Percentiles rank a stretch among this genome's conserved stretches.
These are phyloP conservation scores for Sporisorium scitamineum DNA, from an alignment of 1,284 basidiomycete genomes.

Conservation along the genomic window DNA sequence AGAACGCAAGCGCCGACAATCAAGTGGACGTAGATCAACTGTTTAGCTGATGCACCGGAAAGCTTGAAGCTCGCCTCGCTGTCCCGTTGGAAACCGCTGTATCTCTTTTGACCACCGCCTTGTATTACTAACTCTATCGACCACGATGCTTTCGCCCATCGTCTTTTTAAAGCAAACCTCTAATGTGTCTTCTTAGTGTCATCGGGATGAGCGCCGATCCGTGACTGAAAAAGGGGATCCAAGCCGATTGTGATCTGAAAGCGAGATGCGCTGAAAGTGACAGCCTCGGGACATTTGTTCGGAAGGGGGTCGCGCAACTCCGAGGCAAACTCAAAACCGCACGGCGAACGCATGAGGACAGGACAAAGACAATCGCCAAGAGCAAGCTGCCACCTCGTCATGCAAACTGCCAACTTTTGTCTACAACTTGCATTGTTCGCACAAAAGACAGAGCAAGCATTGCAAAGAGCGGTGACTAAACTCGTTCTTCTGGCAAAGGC, in stretches of 20 bases:
- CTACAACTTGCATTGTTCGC: not conserved
- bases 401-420: not conserved
- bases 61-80: too few species aligned
- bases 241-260: not conserved
- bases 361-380: not conserved
- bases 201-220: not conserved
- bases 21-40: conserved; percentile 37
- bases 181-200: not conserved
- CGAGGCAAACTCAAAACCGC: not conserved
- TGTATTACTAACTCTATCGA: conserved; percentile 7
- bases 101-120: conserved; percentile 3
- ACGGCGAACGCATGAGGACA: not conserved
- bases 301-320: not conserved
- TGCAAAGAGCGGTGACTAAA: not conserved
- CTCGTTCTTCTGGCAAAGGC: not conserved
- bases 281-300: not conserved
- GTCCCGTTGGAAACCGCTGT: not conserved
- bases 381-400: not conserved
- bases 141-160: not conserved
- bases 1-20: conserved; percentile 6
- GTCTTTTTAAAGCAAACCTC: not conserved
- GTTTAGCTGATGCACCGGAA: conserved; percentile 14
- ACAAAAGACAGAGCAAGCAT: not conserved
- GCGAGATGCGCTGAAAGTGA: not conserved
- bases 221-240: not conserved